Base-by-base conservation (phyloP, 2,329 filamentous ascomycete genomes). In the Cordyceps fumosorosea region DNA sequence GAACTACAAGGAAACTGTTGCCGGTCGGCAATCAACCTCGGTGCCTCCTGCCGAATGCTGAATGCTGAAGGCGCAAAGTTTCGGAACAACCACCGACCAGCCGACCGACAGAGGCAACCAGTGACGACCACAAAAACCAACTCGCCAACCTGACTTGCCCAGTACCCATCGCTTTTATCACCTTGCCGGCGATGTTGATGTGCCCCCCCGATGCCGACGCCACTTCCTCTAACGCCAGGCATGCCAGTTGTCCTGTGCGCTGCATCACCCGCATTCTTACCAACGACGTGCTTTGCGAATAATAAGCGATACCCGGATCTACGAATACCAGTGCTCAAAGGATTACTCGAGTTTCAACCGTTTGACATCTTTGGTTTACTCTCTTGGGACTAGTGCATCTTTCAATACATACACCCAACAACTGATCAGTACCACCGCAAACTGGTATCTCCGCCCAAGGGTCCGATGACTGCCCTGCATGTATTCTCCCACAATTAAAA, bases 191-290 rank as follows among this genome's bases (percentile, higher is more conserved):
- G 57, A 60, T 60, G 44, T 52, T 48, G 57, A 60, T 60, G 44
- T 59, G 34, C 47, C 50, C 26, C n/a, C 18, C n/a, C 34, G 22
- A 52, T 6, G 56, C 45, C 44, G n/a, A 48, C 29, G n/a, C 56
- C 34, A 22, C 34, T 47, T 60, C 50, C 58, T 40, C 50, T 54
- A 37, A 54, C 58, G 58, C 50, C 58, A 47, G 57, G 48, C n/a
- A 48, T 47, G 40, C 29, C 24, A 5, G 40, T 4, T 34, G 48
- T n/a, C 51, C 58, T 60, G 58, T 54, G 50, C 58, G 50, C 51
- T 60, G 58, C 58, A 48, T 54, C 42, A 29, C 42, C 58, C 58
- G 51, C 58, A 54, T 60, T 54, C 58, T 55, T 16, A 29, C 14
- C 42, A 20, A 29, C 57, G 37, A 60, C 45, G 22, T 53, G 48